Conservation (phyloP, 495 filamentous ascomycete species). For the Aspergillus saccharolyticus region DNA sequence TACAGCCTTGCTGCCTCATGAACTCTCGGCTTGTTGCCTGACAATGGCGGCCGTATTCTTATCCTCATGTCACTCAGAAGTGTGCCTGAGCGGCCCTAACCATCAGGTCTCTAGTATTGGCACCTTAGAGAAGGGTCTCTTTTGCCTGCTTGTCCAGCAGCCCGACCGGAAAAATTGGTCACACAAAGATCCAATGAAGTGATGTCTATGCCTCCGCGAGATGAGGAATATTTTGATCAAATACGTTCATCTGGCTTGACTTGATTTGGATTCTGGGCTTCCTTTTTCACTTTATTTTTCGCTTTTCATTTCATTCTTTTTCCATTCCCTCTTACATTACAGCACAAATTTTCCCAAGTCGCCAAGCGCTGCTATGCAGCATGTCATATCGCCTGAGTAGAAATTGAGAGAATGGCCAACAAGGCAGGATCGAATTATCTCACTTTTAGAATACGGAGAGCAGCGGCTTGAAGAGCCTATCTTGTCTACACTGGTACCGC, state of each 20-base stretch:
- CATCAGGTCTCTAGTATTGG: constrained; percentile 9
- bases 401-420: not conserved
- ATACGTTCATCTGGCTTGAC: not conserved
- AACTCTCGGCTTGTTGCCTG: constrained; percentile 17
- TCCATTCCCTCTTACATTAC: too few relatives aligned
- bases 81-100: constrained; percentile 9
- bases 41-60: constrained; percentile 8
- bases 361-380: not conserved
- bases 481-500: constrained; percentile 4
- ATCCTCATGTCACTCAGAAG: constrained; percentile 1
- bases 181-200: constrained; percentile 18
- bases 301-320: too few relatives aligned
- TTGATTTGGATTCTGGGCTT: not conserved
- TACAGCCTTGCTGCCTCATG: constrained; percentile 18
- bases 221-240: not conserved
- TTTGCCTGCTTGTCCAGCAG: constrained; percentile 10
- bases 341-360: not conserved
- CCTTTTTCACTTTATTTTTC: not conserved
- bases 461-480: constrained; percentile 2
- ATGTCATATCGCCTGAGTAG: not conserved
- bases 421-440: constrained; percentile 1
- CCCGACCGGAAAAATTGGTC: constrained; percentile 18
- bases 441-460: constrained; percentile 3
- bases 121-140: constrained; percentile 3
- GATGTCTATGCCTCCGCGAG: not conserved